These are phyloP conservation scores for Collariella sp. DNA, from an alignment of 495 filamentous ascomycete species.

Conservation along the genomic window DNA sequence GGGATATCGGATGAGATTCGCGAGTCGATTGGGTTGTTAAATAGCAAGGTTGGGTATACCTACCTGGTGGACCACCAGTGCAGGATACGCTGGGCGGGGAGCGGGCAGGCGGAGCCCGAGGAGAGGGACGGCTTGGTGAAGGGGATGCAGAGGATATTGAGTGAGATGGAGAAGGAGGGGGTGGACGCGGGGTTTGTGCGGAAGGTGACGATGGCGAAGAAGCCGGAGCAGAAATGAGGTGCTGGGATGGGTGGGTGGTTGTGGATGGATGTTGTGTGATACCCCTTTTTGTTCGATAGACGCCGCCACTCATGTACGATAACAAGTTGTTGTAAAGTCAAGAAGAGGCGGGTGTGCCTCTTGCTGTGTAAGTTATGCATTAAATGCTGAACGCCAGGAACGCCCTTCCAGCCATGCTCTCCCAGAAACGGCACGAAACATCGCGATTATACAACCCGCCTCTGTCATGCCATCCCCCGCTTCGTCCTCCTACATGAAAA, in stretches of 20 bases:
- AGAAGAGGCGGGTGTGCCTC: too few species aligned
- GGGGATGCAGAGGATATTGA: slow-evolving; percentile 58
- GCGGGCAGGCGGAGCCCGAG: slow-evolving; percentile 58
- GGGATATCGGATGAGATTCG: slow-evolving; percentile 67
- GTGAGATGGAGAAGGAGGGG: slow-evolving; percentile 41
- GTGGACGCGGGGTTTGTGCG: slow-evolving; percentile 13
- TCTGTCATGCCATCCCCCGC: neutral
- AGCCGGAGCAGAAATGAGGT: neutral
- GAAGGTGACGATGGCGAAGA: slow-evolving; percentile 3
- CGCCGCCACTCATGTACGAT: slow-evolving; percentile 5
- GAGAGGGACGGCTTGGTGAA: slow-evolving; percentile 66
- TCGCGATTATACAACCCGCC: slow-evolving; percentile 3
- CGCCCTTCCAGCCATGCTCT: neutral
- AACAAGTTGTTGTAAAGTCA: neutral
- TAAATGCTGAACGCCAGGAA: neutral
- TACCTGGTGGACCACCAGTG: slow-evolving; percentile 84
- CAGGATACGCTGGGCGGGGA: slow-evolving; percentile 90
- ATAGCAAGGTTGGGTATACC: slow-evolving; percentile 86
- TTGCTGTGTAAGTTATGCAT: neutral
- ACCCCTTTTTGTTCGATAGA: slow-evolving; percentile 6
- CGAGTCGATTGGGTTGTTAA: slow-evolving; percentile 71
- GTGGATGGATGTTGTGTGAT: slow-evolving; percentile 1
- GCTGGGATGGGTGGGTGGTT: neutral
- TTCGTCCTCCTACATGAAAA: slow-evolving; percentile 50
- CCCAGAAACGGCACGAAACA: neutral